A percentile compares a stretch with the other conserved stretches of the same genome.
These are phyloP conservation scores for Hypholoma fasciculare DNA, from an alignment of 768 basidiomycete genomes.

Conservation along the genomic window DNA sequence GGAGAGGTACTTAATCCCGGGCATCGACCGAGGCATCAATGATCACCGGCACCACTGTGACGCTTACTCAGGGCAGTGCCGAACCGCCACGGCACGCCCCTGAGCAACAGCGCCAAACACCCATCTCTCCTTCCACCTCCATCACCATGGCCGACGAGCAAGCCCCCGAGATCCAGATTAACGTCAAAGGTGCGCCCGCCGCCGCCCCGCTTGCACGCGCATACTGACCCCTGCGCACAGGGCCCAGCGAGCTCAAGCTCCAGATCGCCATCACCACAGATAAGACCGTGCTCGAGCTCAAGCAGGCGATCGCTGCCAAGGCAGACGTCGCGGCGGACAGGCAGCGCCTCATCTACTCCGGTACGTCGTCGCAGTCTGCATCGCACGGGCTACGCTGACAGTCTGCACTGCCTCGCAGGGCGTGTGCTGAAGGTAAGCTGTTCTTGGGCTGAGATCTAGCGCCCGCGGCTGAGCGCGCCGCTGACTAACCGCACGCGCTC, in stretches of 20 bases:
- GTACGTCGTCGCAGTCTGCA: slow-evolving; percentile 35
- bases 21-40: too few relatives aligned
- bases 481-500: too few relatives aligned
- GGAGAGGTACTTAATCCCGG: too few relatives aligned
- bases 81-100: neutral
- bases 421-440: slow-evolving; percentile 67
- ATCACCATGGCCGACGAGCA: slow-evolving; percentile 50
- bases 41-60: too few relatives aligned
- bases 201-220: neutral
- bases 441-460: too few relatives aligned
- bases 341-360: slow-evolving; percentile 92
- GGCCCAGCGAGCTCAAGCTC: slow-evolving; percentile 92
- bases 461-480: too few relatives aligned
- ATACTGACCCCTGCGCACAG: slow-evolving; percentile 31
- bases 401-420: slow-evolving; percentile 35
- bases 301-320: slow-evolving; percentile 83
- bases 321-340: slow-evolving; percentile 84
- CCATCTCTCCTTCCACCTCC: slow-evolving; percentile 3
- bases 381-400: neutral
- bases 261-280: slow-evolving; percentile 78
- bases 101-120: slow-evolving; percentile 15
- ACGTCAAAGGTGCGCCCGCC: slow-evolving; percentile 58
- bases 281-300: slow-evolving; percentile 90
- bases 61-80: too few relatives aligned
- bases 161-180: slow-evolving; percentile 58